Evolutionary conservation across 2,329 filamentous ascomycete species (phyloP), one percentile per base, ranked within the genome.

Genomic region (Aphanoascus verrucosus): DNA sequence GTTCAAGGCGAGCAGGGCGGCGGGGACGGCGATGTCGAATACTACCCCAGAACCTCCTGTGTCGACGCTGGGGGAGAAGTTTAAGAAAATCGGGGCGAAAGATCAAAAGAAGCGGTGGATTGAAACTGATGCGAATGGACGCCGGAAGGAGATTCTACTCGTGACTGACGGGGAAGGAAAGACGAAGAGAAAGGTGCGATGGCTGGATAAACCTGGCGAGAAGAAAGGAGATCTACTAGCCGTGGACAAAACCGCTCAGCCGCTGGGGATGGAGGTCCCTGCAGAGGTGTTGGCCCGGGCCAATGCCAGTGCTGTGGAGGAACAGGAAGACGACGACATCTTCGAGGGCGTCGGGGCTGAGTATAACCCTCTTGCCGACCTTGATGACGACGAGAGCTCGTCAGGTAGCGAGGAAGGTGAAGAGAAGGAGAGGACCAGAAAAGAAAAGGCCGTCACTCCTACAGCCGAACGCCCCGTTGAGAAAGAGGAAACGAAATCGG

Each of bases 131-230:
- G 72, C 74, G 43, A 68, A 61, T 42, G 73, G 72, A 62, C 62
- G 80, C 65, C 52, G 72, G 14, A 72, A 79, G 47, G 80, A 84
- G 59, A 74, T 84, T 1, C 66, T 84, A 12, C 74, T 81, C 37
- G 76, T 78, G 14, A 77, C 77, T 5, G 79, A 81, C 57, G 74
- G 75, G 17, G 72, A 83, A 52, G 81, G 81, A 12, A 80, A 77
- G 40, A 76, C 78, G 50, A 84, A 83, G 66, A 73, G 77, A 56
- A 83, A 82, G 63, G 72, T 80, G 15, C 72, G 77, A 56, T 82
- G 80, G 69, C 65, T 76, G 44, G 68, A 68, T 60, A 69, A 65
- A 53, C 59, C 63, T 12, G 64, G 64, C 12, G 64, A 65, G 15
- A 60, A 67, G 42, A 59, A 58, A 52, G 61, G 59, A 5, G 64